Evolutionary conservation across 768 basidiomycete species (phyloP), one percentile per base, ranked within the genome.

Genomic region (Mycena chlorophos): DNA sequence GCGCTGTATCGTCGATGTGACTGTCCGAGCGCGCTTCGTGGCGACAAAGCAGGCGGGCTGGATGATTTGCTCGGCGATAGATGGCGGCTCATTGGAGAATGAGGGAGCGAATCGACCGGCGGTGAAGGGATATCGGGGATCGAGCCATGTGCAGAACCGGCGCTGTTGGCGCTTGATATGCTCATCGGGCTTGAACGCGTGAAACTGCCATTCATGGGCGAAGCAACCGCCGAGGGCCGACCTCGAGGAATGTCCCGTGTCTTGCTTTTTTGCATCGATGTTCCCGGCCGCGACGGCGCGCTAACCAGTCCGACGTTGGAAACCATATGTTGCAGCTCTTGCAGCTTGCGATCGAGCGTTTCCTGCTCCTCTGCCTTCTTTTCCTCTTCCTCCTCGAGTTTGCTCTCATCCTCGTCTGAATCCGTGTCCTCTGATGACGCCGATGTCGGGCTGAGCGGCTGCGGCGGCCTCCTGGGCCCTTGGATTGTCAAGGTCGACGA

Each of bases 121-220:
- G 87, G 85, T 0, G 90, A 91, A 0, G 90, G 85, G 23, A 93
- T 91, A 16, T 89, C 88, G 1, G 88, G 89, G 30, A 91, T 88
- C 0, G 91, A 93, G 17, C 85, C 86, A 45, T 81, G 87, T 1
- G 86, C 86, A 19, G 91, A 91, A 57, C 83, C 82, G 13, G 83
- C 73, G 66, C 87, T 88, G 58, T 83, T 82, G 13, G 83, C 73
- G 66, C 87, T 88, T 3, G 89, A 90, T 8, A 89, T 75, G 63
- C 89, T 91, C 56, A 87, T 87, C 58, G 73, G 75, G 63, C 76
- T 83, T 42, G 78, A 82, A 20, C 77, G 76, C 27, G 66, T 75
- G 55, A 68, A 71, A 42, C 73, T 78, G 53, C 66, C 69, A 42
- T 63, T 65, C 63, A 71, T 68, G 12, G 51, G 42, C 12, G 45